Conservation (phyloP, 495 filamentous ascomycete genomes). For the Endocarpon pusillum region DNA sequence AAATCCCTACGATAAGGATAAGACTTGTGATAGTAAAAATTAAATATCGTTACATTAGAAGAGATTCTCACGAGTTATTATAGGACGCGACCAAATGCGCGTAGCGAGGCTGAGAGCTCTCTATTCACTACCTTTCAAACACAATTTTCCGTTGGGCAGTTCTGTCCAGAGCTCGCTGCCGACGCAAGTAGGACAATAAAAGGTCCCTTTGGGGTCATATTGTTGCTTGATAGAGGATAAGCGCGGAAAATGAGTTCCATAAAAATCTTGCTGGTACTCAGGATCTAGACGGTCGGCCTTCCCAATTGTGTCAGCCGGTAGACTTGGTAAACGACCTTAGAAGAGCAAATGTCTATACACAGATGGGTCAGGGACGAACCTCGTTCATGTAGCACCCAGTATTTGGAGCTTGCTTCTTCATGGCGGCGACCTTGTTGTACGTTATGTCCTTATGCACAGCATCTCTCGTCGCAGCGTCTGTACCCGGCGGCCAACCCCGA, state of each 20-base stretch:
- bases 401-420: constrained; percentile 14
- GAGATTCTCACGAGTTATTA: too few species aligned
- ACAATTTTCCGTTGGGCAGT: too few species aligned
- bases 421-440: constrained; percentile 28
- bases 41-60: too few species aligned
- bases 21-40: too few species aligned
- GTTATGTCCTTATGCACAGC: constrained; percentile 29
- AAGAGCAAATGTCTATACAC: too few species aligned
- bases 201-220: constrained; percentile 6
- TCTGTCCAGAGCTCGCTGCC: constrained; percentile 2
- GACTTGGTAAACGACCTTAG: too few species aligned
- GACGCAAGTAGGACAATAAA: constrained; percentile 5
- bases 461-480: constrained; percentile 21
- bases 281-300: constrained; percentile 1
- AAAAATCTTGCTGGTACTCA: constrained; percentile 4
- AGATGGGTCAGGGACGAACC: too few species aligned
- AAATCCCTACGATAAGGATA: too few species aligned
- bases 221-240: constrained; percentile 5
- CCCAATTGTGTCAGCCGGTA: too few species aligned
- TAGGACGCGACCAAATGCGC: too few species aligned
- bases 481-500: constrained; percentile 19
- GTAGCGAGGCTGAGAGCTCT: constrained; percentile 7
- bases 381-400: not conserved
- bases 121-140: constrained; percentile 20
- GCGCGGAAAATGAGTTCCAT: constrained; percentile 1